Conservation (phyloP, 352 stramenopile genomes). For the Aphanomyces invadans region DNA sequence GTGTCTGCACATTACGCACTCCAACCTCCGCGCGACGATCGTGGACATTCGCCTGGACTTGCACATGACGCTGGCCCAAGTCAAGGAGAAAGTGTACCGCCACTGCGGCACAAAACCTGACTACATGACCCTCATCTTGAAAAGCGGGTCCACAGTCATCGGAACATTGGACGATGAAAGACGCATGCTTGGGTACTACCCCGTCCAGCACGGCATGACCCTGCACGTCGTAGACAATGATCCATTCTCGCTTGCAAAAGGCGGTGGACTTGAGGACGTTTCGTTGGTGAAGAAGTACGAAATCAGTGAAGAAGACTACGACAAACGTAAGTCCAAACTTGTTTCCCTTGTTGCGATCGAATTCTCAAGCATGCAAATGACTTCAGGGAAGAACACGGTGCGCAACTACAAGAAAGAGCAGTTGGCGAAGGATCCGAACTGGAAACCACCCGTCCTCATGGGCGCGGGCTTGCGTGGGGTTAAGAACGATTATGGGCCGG, state of each 20-base stretch:
- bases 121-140: conserved; percentile 73
- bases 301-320: conserved; percentile 98
- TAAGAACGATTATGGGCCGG: conserved; percentile 38
- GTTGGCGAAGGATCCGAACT: conserved; percentile 92
- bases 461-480: conserved; percentile 24
- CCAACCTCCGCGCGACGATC: conserved; percentile 94
- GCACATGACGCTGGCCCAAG: conserved; percentile 79
- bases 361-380: background rate
- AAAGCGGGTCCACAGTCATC: conserved; percentile 40
- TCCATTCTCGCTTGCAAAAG: conserved; percentile 91
- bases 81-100: conserved; percentile 91
- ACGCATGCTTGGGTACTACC: conserved; percentile 89
- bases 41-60: conserved; percentile 96
- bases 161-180: conserved; percentile 60
- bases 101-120: conserved; percentile 93
- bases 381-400: conserved; percentile 91
- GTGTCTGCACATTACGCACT: conserved; percentile 95
- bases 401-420: conserved; percentile 95
- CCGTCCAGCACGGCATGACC: conserved; percentile 85
- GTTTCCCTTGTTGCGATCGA: no score
- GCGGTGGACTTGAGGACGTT: conserved; percentile 94
- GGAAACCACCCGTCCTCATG: conserved; percentile 79
- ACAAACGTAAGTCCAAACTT: conserved; percentile 89
- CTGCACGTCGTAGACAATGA: conserved; percentile 95
- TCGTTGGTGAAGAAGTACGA: conserved; percentile 96